Base-by-base conservation (phyloP, 805 yeast genomes). In the Yarrowia sp. region DNA sequence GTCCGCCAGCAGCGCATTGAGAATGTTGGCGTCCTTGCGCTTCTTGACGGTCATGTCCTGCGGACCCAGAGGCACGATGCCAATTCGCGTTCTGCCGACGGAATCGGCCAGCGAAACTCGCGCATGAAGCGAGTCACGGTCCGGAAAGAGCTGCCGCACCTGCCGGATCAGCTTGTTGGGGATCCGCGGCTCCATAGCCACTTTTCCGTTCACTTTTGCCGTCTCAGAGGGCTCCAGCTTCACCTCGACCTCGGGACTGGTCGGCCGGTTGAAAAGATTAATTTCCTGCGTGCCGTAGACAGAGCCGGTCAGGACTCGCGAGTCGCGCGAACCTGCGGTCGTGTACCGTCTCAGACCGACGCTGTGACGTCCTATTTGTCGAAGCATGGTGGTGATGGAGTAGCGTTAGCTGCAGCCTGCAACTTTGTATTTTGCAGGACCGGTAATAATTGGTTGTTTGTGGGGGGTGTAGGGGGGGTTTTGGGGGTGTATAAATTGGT, bases 1-100 rank as follows among this genome's bases (percentile, higher is more conserved):
- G 36, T 74, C 77, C 3, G 70, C 69, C 25, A 74, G 65, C 19
- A 72, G 62, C 21, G 70, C 67, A 24, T 72, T 71, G 29, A 73
- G 68, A 7, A 72, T 65, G 7, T 65, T 47, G 36, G 61, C 61
- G 29, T 55, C 47, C 27, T 55, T 55, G 47, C 61, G 61, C 38
- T 55, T 55, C 35, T 67, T 65, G 42, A 67, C 64, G 7, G 65
- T 67, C 13, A 62, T 53, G 2, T 74, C 68, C 13, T 67, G 62
- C 35, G 64, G 53, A 3, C 58, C 61, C 25, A 59, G 66, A 13
- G 76, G 74, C 4, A 73, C 65, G 4, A 73, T 46, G 10, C 69
- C 74, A 18, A 74, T 65, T 38, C 70, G 60, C 19, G 69, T 63
- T 13, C 65, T 66, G 7, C 67, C 63, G 1, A 70, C 62, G 18